Evolutionary conservation across 1,284 basidiomycete species (phyloP).

Genomic region (Rhodotorula sp.): DNA sequence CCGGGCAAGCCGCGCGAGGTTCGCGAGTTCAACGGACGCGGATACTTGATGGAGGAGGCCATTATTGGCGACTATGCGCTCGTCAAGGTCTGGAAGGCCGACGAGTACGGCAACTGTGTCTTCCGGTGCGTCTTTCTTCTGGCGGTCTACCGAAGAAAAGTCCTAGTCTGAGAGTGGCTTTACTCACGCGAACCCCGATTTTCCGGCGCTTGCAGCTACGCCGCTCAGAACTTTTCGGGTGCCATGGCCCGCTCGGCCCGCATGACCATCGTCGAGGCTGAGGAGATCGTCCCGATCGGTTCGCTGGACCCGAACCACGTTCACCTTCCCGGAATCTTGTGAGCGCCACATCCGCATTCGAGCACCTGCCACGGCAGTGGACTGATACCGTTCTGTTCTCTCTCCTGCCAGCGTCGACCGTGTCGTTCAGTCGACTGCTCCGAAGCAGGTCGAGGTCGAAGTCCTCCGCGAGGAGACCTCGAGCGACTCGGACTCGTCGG

Average conservation of each 20-base stretch:
- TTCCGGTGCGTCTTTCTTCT: constrained; percentile 62
- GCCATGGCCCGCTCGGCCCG: constrained; percentile 87
- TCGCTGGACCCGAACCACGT: constrained; percentile 78
- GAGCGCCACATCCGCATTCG: neutral
- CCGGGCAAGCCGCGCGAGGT: constrained; percentile 63
- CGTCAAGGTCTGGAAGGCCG: constrained; percentile 91
- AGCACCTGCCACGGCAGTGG: neutral
- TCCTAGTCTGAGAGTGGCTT: neutral
- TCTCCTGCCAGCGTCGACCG: constrained; percentile 38
- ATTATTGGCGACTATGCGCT: constrained; percentile 73
- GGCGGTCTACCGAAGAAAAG: constrained; percentile 63
- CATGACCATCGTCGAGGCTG: constrained; percentile 89
- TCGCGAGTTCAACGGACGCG: constrained; percentile 73
- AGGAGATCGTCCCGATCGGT: constrained; percentile 85
- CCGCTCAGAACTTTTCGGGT: constrained; percentile 82
- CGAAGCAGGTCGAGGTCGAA: constrained; percentile 70
- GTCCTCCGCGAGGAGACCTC: constrained; percentile 26
- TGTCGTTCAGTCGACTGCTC: constrained; percentile 54
- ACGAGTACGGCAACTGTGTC: constrained; percentile 60
- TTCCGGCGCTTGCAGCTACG: constrained; percentile 58
- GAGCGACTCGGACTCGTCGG: constrained; percentile 23
- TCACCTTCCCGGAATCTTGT: constrained; percentile 51
- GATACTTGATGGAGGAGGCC: constrained; percentile 82
- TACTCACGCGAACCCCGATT: neutral
- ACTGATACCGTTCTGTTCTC: neutral